These are phyloP conservation scores for Collybiopsis confluens DNA, from an alignment of 768 basidiomycete genomes.

Conservation along the genomic window DNA sequence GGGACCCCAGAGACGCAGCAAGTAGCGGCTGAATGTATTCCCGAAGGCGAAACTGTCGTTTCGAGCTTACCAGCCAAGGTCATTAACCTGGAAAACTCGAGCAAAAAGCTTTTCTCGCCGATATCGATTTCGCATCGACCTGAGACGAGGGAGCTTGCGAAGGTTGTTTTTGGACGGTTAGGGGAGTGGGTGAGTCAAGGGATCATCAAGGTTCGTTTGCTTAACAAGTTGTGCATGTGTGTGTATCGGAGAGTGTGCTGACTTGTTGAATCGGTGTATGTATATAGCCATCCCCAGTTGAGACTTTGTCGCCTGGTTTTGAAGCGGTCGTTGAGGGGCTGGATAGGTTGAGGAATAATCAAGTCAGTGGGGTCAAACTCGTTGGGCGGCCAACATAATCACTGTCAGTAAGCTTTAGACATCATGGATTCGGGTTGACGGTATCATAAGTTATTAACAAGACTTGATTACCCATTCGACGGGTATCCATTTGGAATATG, in stretches of 20 bases:
- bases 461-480: too few relatives aligned
- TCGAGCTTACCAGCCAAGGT: not conserved
- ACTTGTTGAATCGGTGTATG: not conserved
- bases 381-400: slow-evolving; percentile 38
- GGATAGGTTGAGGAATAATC: slow-evolving; percentile 26
- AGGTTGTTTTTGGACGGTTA: not conserved
- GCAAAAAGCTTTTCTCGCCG: not conserved
- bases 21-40: not conserved
- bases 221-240: too few relatives aligned
- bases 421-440: too few relatives aligned
- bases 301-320: slow-evolving; percentile 39
- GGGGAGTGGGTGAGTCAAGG: not conserved
- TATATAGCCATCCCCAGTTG: slow-evolving; percentile 32
- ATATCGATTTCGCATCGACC: not conserved
- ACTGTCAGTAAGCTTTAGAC: slow-evolving; percentile 8
- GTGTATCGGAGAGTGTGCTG: not conserved
- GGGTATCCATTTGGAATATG: too few relatives aligned
- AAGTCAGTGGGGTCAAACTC: slow-evolving; percentile 42
- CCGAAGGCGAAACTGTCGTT: not conserved
- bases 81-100: not conserved
- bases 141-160: not conserved
- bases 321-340: slow-evolving; percentile 32
- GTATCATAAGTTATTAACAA: too few relatives aligned
- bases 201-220: not conserved
- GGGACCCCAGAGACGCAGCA: not conserved